These are phyloP conservation scores for Leccinum pachyderme DNA, from an alignment of 1,284 basidiomycete species.

Conservation along the genomic window DNA sequence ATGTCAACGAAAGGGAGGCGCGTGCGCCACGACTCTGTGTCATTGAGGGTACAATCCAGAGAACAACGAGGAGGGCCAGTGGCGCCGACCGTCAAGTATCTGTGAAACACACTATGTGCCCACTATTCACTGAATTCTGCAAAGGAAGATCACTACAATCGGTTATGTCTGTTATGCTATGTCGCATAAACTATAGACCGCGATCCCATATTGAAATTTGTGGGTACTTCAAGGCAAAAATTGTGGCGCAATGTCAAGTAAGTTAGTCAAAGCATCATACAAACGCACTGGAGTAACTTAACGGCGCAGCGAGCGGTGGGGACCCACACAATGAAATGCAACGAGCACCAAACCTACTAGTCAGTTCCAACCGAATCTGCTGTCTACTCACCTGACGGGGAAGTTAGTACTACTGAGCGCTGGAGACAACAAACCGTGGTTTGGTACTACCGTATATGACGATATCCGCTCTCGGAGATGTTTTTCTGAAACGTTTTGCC, in stretches of 20 bases:
- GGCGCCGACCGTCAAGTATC: constrained; percentile 17
- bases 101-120: constrained; percentile 2
- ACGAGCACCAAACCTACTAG: background rate
- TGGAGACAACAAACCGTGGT: background rate
- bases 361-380: background rate
- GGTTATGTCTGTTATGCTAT: background rate
- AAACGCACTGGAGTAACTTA: constrained; percentile 17
- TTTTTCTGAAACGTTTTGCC: background rate
- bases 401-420: background rate
- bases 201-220: constrained; percentile 1
- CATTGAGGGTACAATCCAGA: background rate
- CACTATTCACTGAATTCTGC: background rate
- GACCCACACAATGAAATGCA: background rate
- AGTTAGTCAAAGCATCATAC: background rate
- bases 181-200: constrained; percentile 7
- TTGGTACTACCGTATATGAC: background rate
- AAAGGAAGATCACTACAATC: background rate
- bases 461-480: background rate
- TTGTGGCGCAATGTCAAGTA: constrained; percentile 22
- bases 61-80: constrained; percentile 1
- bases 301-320: background rate
- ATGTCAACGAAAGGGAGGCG: background rate
- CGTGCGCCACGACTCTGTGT: constrained; percentile 7
- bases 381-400: background rate
- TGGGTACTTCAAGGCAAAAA: constrained; percentile 15